These are phyloP conservation scores for Fimicolochytrium jonesii DNA, from an alignment of 192 early-diverging fungal genomes.

Conservation along the genomic window DNA sequence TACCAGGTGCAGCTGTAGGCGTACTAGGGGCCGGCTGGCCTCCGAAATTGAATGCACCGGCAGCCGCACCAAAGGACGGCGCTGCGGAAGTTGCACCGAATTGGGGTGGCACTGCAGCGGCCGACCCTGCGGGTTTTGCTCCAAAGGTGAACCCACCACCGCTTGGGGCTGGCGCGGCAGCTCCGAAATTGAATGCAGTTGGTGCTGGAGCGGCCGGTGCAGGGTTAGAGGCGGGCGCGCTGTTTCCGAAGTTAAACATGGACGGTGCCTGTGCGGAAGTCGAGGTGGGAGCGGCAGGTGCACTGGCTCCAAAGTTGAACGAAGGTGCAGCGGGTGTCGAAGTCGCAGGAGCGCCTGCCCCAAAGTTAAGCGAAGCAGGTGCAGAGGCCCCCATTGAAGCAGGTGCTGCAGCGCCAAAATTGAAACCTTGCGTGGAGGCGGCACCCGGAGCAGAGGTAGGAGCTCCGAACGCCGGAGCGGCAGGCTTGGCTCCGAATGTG, in stretches of 20 bases:
- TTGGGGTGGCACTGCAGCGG: too few relatives aligned
- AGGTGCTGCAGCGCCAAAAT: not conserved
- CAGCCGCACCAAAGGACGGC: not conserved
- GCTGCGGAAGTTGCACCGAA: too few relatives aligned
- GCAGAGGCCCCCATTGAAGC: not conserved
- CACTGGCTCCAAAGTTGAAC: conserved; percentile 5
- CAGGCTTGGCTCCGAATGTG: not conserved
- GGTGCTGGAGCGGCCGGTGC: not conserved
- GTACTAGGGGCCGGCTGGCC: too few relatives aligned
- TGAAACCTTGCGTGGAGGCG: not conserved
- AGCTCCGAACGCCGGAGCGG: not conserved
- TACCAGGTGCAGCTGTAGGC: too few relatives aligned
- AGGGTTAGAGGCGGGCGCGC: not conserved
- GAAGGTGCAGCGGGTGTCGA: not conserved
- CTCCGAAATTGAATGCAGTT: conserved; percentile 3
- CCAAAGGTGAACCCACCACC: too few relatives aligned
- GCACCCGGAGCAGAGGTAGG: not conserved
- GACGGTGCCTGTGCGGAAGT: not conserved
- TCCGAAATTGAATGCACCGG: too few relatives aligned
- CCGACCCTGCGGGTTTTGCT: too few relatives aligned
- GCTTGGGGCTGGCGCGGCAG: not conserved
- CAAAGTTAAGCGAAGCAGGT: not conserved
- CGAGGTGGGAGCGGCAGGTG: not conserved
- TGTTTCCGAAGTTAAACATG: not conserved
- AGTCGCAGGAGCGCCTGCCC: not conserved